Evolutionary conservation across 371 early-diverging fungal genomes (phyloP).

Genomic region (Synchytrium microbalum): DNA sequence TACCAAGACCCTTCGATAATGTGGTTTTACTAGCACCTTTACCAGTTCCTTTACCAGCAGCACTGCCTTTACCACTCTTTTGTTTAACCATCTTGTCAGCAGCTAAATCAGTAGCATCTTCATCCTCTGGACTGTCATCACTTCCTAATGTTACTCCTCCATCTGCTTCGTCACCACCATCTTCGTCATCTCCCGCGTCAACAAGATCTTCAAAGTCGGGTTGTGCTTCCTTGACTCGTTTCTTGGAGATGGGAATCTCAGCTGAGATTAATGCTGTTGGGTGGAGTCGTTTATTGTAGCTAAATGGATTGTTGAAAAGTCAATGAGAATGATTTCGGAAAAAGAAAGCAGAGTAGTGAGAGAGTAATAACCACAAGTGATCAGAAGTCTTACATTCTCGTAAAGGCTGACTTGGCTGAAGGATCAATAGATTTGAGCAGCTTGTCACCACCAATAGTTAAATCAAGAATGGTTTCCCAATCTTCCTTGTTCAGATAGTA

Average conservation of each 20-base stretch:
- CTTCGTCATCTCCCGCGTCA: constrained; percentile 54
- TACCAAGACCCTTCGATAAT: neutral
- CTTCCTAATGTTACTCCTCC: constrained; percentile 29
- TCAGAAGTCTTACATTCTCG: constrained; percentile 48
- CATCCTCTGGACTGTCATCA: constrained; percentile 34
- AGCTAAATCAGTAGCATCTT: constrained; percentile 35
- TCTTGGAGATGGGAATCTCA: constrained; percentile 28
- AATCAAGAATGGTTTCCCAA: constrained; percentile 72
- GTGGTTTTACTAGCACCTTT: neutral
- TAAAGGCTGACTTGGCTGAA: constrained; percentile 72
- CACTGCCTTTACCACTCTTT: neutral
- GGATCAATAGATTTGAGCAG: constrained; percentile 50
- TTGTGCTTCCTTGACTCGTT: constrained; percentile 25
- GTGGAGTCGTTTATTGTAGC: constrained; percentile 68
- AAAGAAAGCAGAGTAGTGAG: neutral
- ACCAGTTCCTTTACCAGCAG: neutral
- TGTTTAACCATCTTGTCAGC: constrained; percentile 31
- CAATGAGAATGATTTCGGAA: neutral
- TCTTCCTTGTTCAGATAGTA: constrained; percentile 87
- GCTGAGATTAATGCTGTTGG: constrained; percentile 57
- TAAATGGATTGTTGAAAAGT: constrained; percentile 19
- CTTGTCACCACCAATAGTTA: constrained; percentile 44
- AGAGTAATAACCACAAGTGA: neutral
- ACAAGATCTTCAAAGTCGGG: constrained; percentile 60
- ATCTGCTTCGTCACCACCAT: constrained; percentile 41